Conservation (phyloP, 2,329 filamentous ascomycete genomes). For the Xylariaceae sp. region DNA sequence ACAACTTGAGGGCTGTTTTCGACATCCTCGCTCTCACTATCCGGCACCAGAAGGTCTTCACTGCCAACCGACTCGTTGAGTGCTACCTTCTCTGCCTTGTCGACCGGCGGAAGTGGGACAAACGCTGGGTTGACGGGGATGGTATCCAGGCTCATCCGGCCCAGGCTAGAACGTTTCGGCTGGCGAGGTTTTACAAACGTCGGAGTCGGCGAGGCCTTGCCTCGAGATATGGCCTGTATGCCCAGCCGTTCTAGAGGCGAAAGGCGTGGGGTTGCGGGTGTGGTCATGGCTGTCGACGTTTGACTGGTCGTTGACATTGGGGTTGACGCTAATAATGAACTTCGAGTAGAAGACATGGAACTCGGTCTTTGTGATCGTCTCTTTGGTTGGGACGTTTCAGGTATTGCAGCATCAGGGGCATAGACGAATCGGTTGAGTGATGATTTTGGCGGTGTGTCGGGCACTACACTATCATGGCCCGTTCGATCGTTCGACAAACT, state of each 20-base stretch:
- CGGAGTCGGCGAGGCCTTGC: slow-evolving; percentile 27
- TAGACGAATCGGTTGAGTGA: slow-evolving; percentile 35
- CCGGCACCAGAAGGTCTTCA: slow-evolving; percentile 55
- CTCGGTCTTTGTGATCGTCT: slow-evolving; percentile 16
- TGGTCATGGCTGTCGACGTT: slow-evolving; percentile 43
- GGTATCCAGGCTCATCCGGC: slow-evolving; percentile 31
- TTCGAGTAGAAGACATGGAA: slow-evolving; percentile 22
- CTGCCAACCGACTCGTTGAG: slow-evolving; percentile 50
- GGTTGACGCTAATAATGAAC: slow-evolving; percentile 29
- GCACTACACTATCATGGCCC: slow-evolving; percentile 20
- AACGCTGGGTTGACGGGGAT: slow-evolving; percentile 52
- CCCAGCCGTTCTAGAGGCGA: slow-evolving; percentile 56
- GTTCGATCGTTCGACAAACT: slow-evolving; percentile 4
- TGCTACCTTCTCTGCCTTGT: slow-evolving; percentile 51
- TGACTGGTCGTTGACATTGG: slow-evolving; percentile 40
- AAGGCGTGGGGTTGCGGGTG: slow-evolving; percentile 39
- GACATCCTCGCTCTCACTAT: slow-evolving; percentile 41
- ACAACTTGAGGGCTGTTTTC: slow-evolving; percentile 20
- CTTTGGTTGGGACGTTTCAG: background rate
- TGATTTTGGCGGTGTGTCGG: slow-evolving; percentile 29
- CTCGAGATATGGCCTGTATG: slow-evolving; percentile 41
- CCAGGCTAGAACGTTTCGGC: slow-evolving; percentile 23
- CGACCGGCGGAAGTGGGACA: slow-evolving; percentile 54
- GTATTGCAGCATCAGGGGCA: slow-evolving; percentile 15
- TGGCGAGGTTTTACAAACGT: slow-evolving; percentile 21